A percentile compares a stretch with the other conserved stretches of the same genome.
These are phyloP conservation scores for Macrotyloma uniflorum DNA, from an alignment of 306 rosid genomes.

Conservation along the genomic window DNA sequence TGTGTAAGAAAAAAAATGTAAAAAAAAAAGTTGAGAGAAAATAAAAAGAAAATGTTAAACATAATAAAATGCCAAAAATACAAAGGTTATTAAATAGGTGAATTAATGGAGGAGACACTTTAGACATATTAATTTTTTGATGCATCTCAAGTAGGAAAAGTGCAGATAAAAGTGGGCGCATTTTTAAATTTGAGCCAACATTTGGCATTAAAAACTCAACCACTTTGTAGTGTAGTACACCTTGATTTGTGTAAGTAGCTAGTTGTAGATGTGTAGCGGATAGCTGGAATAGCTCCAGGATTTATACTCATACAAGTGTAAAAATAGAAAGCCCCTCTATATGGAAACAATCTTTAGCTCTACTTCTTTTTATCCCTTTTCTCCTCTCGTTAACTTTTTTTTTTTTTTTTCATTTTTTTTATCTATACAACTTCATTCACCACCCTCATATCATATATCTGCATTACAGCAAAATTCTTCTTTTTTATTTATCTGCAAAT, in stretches of 20 bases:
- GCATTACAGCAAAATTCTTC: constrained; percentile 35
- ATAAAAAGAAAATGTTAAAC: neutral
- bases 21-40: neutral
- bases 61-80: neutral
- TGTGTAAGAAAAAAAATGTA: neutral
- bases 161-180: constrained; percentile 42
- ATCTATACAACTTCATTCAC: too few relatives aligned
- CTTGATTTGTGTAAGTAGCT: constrained; percentile 51
- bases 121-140: constrained; percentile 39
- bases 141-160: constrained; percentile 43
- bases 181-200: constrained; percentile 51
- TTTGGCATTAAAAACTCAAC: constrained; percentile 56
- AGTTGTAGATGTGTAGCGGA: constrained; percentile 46
- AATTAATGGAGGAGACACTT: constrained; percentile 33
- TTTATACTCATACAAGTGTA: constrained; percentile 38
- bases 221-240: constrained; percentile 44
- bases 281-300: constrained; percentile 43
- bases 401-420: too few relatives aligned
- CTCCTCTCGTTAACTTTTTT: neutral
- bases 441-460: too few relatives aligned
- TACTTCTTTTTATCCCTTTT: constrained; percentile 20
- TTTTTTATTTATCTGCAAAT: constrained; percentile 23
- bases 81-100: constrained; percentile 16
- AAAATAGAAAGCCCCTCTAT: constrained; percentile 42
- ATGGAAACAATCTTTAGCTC: constrained; percentile 38